Base-by-base conservation (phyloP, 768 basidiomycete species). In the Clavaria fumosa region DNA sequence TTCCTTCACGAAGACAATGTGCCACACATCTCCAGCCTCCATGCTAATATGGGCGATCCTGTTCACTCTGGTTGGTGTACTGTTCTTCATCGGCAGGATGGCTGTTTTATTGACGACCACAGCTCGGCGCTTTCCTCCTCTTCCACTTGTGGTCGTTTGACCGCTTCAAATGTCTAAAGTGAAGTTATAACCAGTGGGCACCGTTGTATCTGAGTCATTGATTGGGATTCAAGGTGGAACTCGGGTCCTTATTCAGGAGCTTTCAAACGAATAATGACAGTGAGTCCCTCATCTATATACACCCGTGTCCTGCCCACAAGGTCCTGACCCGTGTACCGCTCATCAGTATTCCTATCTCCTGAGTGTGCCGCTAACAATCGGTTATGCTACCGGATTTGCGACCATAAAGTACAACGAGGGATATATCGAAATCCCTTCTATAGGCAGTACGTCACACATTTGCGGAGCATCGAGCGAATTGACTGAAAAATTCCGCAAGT, bases 251-350 rank as follows among this genome's bases (percentile, higher is more conserved):
- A n/a, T n/a, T 67, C 74, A 11, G 80, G 79, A n/a, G 69, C 78
- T 3, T 86, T 86, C 60, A 86, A 83, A 54, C 72, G 85, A 19
- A 50, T 86, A 50, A 86, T 88, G 84, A 86, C n/a, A n/a, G n/a
- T n/a, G n/a, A n/a, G n/a, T n/a, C n/a, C n/a, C n/a, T n/a, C n/a
- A n/a, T n/a, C 80, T 26, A 82, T 84, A 42, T 39, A 20, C 11
- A 4, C 20, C 20, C 27, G 11, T 14, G 28, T 36, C 9, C 15
- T 3, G 31, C 9, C 19, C 3, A 7, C 12, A 30, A 18, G 3
- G n/a, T 20, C 6, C 23, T 17, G 12, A 3, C 15, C 7, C 12
- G 38, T 23, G 28, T n/a, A 18, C 17, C 21, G 18, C 4, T 4
- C n/a, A 14, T 4, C 44, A 85, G 80, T 85, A 84, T 52, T 70